Conservation (phyloP, 2,329 filamentous ascomycete species). For the Nannizziopsis arthrosporioides region DNA sequence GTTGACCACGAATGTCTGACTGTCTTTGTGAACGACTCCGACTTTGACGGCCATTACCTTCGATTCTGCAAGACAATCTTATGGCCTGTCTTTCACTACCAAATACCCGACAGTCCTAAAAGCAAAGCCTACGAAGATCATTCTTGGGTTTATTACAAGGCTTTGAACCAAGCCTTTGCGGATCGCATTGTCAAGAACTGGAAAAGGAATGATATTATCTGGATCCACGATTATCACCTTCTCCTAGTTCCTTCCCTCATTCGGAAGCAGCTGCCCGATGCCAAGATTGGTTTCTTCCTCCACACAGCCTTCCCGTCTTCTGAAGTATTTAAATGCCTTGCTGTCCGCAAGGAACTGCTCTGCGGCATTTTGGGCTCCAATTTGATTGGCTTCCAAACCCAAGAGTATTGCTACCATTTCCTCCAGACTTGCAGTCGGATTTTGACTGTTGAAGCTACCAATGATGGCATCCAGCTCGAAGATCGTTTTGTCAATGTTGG, state of each 20-base stretch:
- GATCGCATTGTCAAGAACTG: conserved; percentile 82
- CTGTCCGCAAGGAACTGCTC: conserved; percentile 72
- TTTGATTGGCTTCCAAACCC: conserved; percentile 83
- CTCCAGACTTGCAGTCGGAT: conserved; percentile 89
- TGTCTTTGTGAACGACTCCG: conserved; percentile 78
- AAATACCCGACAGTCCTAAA: conserved; percentile 94
- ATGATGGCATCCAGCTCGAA: conserved; percentile 78
- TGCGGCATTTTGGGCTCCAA: conserved; percentile 91
- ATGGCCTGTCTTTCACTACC: conserved; percentile 97
- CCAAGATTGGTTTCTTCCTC: conserved; percentile 90
- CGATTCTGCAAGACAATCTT: conserved; percentile 97
- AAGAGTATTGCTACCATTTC: conserved; percentile 88
- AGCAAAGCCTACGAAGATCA: conserved; percentile 97
- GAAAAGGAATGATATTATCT: conserved; percentile 85
- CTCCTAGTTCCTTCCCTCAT: conserved; percentile 82
- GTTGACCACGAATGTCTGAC: conserved; percentile 72
- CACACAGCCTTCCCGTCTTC: conserved; percentile 94
- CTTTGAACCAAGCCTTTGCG: conserved; percentile 84
- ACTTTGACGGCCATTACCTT: conserved; percentile 87
- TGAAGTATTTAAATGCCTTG: conserved; percentile 86
- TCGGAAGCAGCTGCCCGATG: conserved; percentile 72
- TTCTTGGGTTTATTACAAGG: conserved; percentile 89
- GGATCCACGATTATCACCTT: conserved; percentile 93
- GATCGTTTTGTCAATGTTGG: conserved; percentile 87
- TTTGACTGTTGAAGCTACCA: conserved; percentile 77